Base-by-base conservation (phyloP, 768 basidiomycete species). In the Serendipita indica region DNA sequence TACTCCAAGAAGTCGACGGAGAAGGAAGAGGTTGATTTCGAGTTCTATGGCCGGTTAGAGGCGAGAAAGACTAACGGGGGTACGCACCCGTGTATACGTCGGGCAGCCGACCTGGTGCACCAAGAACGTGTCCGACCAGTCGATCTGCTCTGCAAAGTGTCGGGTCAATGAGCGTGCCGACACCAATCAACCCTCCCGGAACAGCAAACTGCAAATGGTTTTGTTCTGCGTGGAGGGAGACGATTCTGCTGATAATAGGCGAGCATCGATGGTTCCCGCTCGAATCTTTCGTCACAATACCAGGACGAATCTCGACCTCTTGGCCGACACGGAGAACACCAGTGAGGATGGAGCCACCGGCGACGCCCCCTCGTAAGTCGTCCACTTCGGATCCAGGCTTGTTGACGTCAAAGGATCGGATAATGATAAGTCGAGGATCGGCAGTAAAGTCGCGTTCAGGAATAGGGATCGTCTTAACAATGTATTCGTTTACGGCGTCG, bases 331-430 rank as follows among this genome's bases (percentile, higher is more conserved):
- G 79, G 61, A 99, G 80, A 22, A 96, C 85, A 66, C 96, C 94
- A 3, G 82, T 88, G 62, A 99, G 78, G 67, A 98, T 94, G 10
- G 87, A 91, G 18, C 96, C 94, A 70, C 96, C 96, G 16, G 96
- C 96, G 35, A 98, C 96, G 67, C 96, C 96, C 60, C 94, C 94
- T 73, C 97, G 94, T 61, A 98, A 79, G 39, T 99, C 96, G 64
- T 94, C 86, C 2, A 98, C 92, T 67, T 92, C 91, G 2, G 93
- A 83, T 68, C 94, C 96, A 10, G 96, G 96, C 72, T 96, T 97
- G 79, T 99, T 99, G 70, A 99, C 94, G 70, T 99, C 96, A 73
- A 98, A 99, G 18, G 92, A 96, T 64, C 94, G 90, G 71, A 99
- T 99, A 69, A 98, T 93, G 69, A 98, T 98, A 64, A 99, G 83